Conservation (phyloP, 1,284 basidiomycete species). For the Anthracocystis setariae region DNA sequence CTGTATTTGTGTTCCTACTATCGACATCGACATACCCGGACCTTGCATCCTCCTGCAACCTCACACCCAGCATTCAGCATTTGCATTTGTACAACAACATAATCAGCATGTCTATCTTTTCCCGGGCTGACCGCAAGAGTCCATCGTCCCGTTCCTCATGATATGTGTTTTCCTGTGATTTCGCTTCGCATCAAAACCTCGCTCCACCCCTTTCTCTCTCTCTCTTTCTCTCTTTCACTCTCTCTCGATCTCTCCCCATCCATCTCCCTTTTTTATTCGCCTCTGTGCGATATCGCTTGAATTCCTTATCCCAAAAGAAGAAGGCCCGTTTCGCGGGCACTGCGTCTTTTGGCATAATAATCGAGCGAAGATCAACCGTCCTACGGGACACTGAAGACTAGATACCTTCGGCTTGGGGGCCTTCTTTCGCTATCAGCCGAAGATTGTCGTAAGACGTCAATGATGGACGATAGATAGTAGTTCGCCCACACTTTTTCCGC, state of each 20-base stretch:
- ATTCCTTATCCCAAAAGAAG: slow-evolving; percentile 57
- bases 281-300: slow-evolving; percentile 30
- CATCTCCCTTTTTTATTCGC: background rate
- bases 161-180: slow-evolving; percentile 7
- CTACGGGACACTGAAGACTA: slow-evolving; percentile 41
- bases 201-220: background rate
- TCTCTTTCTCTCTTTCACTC: background rate
- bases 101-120: slow-evolving; percentile 17
- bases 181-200: background rate
- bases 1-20: slow-evolving; percentile 1
- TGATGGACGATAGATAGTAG: slow-evolving; percentile 59
- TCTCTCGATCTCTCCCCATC: too few relatives aligned
- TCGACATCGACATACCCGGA: slow-evolving; percentile 27
- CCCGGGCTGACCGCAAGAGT: background rate
- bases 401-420: slow-evolving; percentile 51
- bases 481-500: slow-evolving; percentile 35
- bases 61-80: slow-evolving; percentile 6
- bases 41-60: slow-evolving; percentile 2
- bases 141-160: slow-evolving; percentile 2
- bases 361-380: slow-evolving; percentile 53
- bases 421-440: slow-evolving; percentile 56
- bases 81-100: slow-evolving; percentile 25
- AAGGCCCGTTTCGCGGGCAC: slow-evolving; percentile 24
- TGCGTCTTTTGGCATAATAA: slow-evolving; percentile 53
- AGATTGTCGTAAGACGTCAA: slow-evolving; percentile 36